These are phyloP conservation scores for Penicillium odoratum DNA, from an alignment of 495 filamentous ascomycete species.

Conservation along the genomic window DNA sequence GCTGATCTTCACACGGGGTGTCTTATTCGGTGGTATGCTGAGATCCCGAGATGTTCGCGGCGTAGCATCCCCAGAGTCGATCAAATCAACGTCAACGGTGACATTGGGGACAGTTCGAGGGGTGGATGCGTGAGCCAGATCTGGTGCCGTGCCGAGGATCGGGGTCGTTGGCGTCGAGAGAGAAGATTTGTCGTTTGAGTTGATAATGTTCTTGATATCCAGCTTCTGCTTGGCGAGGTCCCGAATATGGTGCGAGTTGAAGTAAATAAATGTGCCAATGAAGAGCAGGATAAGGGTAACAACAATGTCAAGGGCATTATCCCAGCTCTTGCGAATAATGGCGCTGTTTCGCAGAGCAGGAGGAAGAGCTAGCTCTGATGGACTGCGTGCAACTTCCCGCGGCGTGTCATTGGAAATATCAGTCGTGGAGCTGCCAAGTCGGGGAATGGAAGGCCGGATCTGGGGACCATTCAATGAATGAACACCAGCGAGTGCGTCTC, in stretches of 20 bases:
- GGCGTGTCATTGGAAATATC: slow-evolving; percentile 46
- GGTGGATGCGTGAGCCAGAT: slow-evolving; percentile 29
- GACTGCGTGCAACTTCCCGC: slow-evolving; percentile 35
- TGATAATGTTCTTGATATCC: slow-evolving; percentile 54
- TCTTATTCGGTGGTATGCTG: slow-evolving; percentile 21
- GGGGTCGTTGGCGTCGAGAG: slow-evolving; percentile 49
- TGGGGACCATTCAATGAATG: slow-evolving; percentile 48
- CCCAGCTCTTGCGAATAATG: slow-evolving; percentile 55
- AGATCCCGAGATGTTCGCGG: slow-evolving; percentile 27
- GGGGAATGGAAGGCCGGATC: slow-evolving; percentile 36
- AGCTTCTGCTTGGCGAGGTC: slow-evolving; percentile 52
- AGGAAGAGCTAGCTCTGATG: slow-evolving; percentile 46
- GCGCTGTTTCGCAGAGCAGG: slow-evolving; percentile 48
- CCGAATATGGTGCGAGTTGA: slow-evolving; percentile 50
- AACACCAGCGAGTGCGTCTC: slow-evolving; percentile 53
- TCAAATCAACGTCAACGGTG: slow-evolving; percentile 36
- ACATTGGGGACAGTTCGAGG: slow-evolving; percentile 31
- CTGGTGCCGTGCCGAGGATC: slow-evolving; percentile 27
- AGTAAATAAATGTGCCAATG: slow-evolving; percentile 48
- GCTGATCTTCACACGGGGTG: slow-evolving; percentile 42
- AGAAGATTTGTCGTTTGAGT: slow-evolving; percentile 42
- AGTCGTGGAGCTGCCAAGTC: slow-evolving; percentile 32
- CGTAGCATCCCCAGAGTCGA: slow-evolving; percentile 25
- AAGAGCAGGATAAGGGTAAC: slow-evolving; percentile 46
- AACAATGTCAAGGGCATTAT: slow-evolving; percentile 54